Base-by-base conservation (phyloP, 768 basidiomycete genomes). In the Xanthoconium purpureum region DNA sequence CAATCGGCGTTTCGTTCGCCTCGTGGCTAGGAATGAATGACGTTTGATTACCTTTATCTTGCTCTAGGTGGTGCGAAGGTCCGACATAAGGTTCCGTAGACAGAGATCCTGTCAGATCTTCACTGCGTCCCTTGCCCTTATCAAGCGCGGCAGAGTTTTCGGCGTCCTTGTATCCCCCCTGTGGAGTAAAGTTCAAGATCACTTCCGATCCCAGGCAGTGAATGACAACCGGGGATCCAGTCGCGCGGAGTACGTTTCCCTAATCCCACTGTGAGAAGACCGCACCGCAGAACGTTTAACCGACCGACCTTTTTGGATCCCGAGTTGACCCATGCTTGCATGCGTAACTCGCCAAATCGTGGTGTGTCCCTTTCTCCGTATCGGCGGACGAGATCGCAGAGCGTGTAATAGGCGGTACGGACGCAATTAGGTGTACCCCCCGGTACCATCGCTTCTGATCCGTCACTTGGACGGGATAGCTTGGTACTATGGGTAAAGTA, bases 311-410 rank as follows among this genome's bases (percentile, higher is more conserved):
- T 76, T 63, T 55, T 75, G 11, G 62, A 65, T 35, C 80, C 80
- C 12, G 70, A 20, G 17, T 71, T 68, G 28, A 73, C 70, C 80
- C 80, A 83, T 6, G 75, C 80, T 32, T 74, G 56, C 14, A 77
- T 54, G 33, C 62, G 63, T 20, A 82, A 46, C 45, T 63, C 62
- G n/a, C 69, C 64, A 24, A 82, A 69, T 8, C 61, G 58, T 47
- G 76, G 59, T 38, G 63, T 64, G 0, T 63, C 51, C 47, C 70
- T 53, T 54, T 74, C 75, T 4, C 68, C 78, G 47, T 78, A 81
- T 32, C 54, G 57, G 29, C 61, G 57, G 7, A 68, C 72, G 38
- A 72, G 63, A 43, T 65, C 58, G 45, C 67, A 51, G 35, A 82
- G 66, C 3, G 58, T 56, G n/a, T 66, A 45, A 42, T 61, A 69